Conservation (phyloP, 2,329 filamentous ascomycete genomes). For the Helotiales sp. region DNA sequence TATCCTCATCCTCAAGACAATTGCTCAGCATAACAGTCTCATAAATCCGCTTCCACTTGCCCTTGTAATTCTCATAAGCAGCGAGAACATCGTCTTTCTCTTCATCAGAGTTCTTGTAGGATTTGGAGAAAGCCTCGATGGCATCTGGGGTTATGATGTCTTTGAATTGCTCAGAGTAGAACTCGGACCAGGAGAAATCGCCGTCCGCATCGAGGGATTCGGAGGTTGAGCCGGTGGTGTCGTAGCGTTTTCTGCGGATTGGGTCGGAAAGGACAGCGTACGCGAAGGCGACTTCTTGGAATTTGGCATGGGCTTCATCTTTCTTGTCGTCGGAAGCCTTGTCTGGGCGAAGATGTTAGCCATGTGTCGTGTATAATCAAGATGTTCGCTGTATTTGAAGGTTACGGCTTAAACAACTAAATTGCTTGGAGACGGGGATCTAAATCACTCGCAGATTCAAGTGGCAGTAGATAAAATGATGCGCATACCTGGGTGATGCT, state of each 20-base stretch:
- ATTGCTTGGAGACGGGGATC: too few species aligned
- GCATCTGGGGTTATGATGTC: constrained; percentile 72
- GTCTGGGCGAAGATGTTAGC: constrained; percentile 50
- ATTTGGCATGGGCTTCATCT: constrained; percentile 72
- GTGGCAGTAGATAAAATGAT: not conserved
- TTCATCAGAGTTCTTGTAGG: constrained; percentile 85
- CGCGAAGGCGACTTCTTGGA: constrained; percentile 90
- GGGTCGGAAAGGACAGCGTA: constrained; percentile 90
- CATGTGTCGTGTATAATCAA: not conserved
- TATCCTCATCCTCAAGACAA: constrained; percentile 78
- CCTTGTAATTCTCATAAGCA: constrained; percentile 72
- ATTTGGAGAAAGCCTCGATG: constrained; percentile 72
- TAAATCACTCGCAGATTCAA: not conserved
- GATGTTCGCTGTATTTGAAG: not conserved
- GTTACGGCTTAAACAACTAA: too few species aligned
- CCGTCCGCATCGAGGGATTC: constrained; percentile 79
- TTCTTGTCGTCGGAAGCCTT: constrained; percentile 72
- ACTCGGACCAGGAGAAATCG: constrained; percentile 84
- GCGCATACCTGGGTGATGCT: constrained; percentile 76
- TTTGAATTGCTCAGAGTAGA: constrained; percentile 81
- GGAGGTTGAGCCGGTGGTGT: constrained; percentile 84
- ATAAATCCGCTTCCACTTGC: constrained; percentile 77
- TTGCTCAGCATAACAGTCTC: constrained; percentile 84
- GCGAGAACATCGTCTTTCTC: constrained; percentile 76
- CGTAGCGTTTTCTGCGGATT: constrained; percentile 79